Conservation (phyloP, 1,139 yeast species). For the Pichia sp. region DNA sequence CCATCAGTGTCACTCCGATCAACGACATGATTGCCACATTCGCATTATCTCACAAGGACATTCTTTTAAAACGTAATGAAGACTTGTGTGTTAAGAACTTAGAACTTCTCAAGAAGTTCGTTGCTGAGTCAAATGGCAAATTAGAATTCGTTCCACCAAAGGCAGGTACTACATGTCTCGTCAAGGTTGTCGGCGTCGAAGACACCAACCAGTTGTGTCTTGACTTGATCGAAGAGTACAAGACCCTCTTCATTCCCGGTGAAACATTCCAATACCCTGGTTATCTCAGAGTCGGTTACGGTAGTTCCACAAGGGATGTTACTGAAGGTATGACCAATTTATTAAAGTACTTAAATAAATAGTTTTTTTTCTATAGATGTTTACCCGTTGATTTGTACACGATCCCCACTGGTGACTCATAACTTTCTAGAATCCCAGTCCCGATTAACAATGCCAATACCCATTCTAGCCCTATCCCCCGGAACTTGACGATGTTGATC, state of each 20-base stretch:
- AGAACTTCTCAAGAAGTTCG: slow-evolving; percentile 36
- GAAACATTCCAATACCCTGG: slow-evolving; percentile 47
- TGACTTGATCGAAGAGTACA: slow-evolving; percentile 37
- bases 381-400: slow-evolving; percentile 64
- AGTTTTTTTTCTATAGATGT: slow-evolving; percentile 13
- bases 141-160: slow-evolving; percentile 44
- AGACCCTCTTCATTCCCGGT: slow-evolving; percentile 50
- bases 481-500: slow-evolving; percentile 13
- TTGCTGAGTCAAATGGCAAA: slow-evolving; percentile 34
- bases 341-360: background rate
- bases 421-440: slow-evolving; percentile 65
- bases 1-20: slow-evolving; percentile 47
- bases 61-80: slow-evolving; percentile 40
- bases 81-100: slow-evolving; percentile 41
- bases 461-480: slow-evolving; percentile 46
- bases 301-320: slow-evolving; percentile 42
- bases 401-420: slow-evolving; percentile 66
- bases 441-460: slow-evolving; percentile 64
- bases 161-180: slow-evolving; percentile 51
- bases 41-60: slow-evolving; percentile 38
- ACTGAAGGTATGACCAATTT: slow-evolving; percentile 28
- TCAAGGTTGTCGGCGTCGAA: slow-evolving; percentile 34
- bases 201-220: slow-evolving; percentile 37
- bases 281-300: slow-evolving; percentile 50
- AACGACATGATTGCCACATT: slow-evolving; percentile 50